Evolutionary conservation across 75 land plant genomes (phyloP).

Genomic region (Cryptomeria japonica): DNA sequence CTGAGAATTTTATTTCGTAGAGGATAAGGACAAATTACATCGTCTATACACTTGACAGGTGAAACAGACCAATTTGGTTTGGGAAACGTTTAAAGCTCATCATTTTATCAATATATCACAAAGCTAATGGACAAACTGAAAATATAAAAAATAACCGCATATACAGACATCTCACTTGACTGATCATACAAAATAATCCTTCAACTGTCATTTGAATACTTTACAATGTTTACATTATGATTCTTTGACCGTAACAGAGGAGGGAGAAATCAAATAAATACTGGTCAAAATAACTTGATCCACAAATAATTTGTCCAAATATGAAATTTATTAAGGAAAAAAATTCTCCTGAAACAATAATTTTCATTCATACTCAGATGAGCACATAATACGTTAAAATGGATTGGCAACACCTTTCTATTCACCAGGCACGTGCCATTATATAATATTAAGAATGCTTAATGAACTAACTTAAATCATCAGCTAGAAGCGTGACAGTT

Average conservation of each 20-base stretch:
- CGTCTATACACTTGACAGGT: not conserved
- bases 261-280: not conserved
- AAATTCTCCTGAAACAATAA: constrained; percentile 2
- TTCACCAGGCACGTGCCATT: not conserved
- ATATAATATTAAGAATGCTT: not conserved
- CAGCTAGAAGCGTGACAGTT: not conserved
- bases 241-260: too few relatives aligned
- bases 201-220: not conserved
- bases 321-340: not conserved
- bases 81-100: not conserved
- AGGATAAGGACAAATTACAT: not conserved
- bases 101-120: not conserved
- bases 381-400: not conserved
- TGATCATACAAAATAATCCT: not conserved
- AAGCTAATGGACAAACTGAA: not conserved
- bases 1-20: not conserved
- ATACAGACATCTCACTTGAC: not conserved
- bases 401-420: not conserved
- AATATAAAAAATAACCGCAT: not conserved
- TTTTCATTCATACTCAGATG: not conserved
- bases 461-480: not conserved
- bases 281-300: not conserved
- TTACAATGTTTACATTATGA: too few relatives aligned
- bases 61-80: not conserved
- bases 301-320: not conserved